phyloP scores from a whole-genome alignment of 305 asterid genomes.

The Stenogyne calaminthoides region DNA sequence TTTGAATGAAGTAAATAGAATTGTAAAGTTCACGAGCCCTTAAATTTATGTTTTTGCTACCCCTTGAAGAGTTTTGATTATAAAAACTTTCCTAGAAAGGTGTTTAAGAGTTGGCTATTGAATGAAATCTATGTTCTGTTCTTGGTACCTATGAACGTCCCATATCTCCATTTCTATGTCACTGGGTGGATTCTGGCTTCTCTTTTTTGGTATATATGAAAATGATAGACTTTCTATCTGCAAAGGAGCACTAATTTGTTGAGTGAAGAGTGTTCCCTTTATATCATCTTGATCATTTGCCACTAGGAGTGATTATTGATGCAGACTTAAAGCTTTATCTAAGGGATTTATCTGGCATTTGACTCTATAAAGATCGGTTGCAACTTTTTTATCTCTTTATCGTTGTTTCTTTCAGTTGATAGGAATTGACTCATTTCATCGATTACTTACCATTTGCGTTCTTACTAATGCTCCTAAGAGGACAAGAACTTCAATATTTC shows the following conservation, averaged over 20 bases:
- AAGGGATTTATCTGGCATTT: background rate
- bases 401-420: background rate
- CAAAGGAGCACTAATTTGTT: background rate
- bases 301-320: background rate
- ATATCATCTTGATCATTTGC: background rate
- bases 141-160: background rate
- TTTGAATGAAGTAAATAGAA: background rate
- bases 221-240: background rate
- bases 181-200: background rate
- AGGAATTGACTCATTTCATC: background rate
- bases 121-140: background rate
- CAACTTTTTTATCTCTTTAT: background rate
- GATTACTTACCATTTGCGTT: background rate
- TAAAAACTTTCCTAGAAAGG: background rate
- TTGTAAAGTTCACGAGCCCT: background rate
- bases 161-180: background rate
- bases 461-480: slow-evolving; percentile 1
- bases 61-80: background rate
- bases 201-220: background rate
- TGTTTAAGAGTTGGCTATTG: background rate
- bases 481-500: background rate
- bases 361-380: background rate
- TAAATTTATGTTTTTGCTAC: background rate
- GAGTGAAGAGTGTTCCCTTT: background rate
- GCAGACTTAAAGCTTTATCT: background rate